phyloP scores from a whole-genome alignment of 345 rosid genomes.

The Trapa incisa region DNA sequence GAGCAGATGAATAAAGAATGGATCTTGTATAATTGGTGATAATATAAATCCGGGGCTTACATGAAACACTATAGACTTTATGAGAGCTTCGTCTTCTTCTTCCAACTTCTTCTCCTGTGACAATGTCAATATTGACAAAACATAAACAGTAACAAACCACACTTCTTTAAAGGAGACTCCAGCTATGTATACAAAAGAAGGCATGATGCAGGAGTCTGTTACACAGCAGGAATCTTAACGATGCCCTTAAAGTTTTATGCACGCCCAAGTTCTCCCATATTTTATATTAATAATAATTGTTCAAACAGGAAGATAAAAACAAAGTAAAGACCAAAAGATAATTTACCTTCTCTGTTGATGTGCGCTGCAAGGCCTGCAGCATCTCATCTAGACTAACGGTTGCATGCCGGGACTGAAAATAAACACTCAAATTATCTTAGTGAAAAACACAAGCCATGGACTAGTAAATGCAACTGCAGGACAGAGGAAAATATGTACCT shows the following conservation, averaged over 20 bases:
- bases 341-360: conserved; percentile 50
- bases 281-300: background rate
- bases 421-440: conserved; percentile 1
- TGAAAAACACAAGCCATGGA: background rate
- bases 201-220: no score
- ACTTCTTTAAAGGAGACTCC: background rate
- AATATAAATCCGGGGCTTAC: background rate
- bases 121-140: background rate
- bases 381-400: conserved; percentile 83
- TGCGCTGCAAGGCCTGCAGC: conserved; percentile 79
- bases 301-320: no score
- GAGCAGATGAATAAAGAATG: background rate
- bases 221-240: background rate
- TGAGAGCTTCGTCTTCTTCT: conserved; percentile 14
- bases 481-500: conserved; percentile 20
- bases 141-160: background rate
- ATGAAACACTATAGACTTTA: conserved; percentile 14
- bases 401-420: conserved; percentile 77
- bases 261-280: background rate
- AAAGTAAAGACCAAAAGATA: conserved; percentile 5
- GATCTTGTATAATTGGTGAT: background rate
- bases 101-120: conserved; percentile 16
- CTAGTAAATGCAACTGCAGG: background rate
- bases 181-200: background rate
- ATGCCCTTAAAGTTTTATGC: background rate